phyloP scores from a whole-genome alignment of 371 early-diverging fungal genomes.

The Mucor saturninus region DNA sequence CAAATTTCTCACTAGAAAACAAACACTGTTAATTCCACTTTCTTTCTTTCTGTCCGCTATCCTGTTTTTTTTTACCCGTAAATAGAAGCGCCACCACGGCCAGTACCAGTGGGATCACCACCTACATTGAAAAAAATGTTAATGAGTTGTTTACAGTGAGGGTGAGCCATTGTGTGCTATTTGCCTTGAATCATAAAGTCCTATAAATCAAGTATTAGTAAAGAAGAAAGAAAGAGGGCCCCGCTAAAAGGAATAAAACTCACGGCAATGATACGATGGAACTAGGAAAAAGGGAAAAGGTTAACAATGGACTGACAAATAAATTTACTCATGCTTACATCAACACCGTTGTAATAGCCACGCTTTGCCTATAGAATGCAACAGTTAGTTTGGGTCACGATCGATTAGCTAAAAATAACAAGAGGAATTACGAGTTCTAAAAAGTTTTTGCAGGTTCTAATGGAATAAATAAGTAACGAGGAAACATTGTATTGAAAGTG shows the following conservation, averaged over 20 bases:
- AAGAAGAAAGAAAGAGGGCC: neutral
- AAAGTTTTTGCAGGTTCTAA: conserved; percentile 78
- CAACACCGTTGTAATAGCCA: conserved; percentile 72
- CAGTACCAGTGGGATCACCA: conserved; percentile 64
- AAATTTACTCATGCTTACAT: conserved; percentile 45
- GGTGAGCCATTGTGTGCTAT: neutral
- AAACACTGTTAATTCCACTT: neutral
- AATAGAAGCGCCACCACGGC: conserved; percentile 70
- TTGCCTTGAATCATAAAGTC: conserved; percentile 87
- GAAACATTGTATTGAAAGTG: neutral
- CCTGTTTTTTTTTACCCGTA: conserved; percentile 57
- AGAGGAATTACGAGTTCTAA: conserved; percentile 61
- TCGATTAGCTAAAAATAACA: neutral
- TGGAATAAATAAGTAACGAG: neutral
- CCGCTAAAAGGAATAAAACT: conserved; percentile 3
- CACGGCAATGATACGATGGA: conserved; percentile 82
- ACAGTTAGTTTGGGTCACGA: neutral
- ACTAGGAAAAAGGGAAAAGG: conserved; percentile 42
- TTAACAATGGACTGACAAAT: neutral
- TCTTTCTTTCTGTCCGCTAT: no score
- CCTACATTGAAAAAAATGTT: conserved; percentile 10
- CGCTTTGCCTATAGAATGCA: conserved; percentile 53
- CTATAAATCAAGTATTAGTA: conserved; percentile 21
- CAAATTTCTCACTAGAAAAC: conserved; percentile 54
- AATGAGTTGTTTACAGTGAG: neutral